Conservation (phyloP, 108 stramenopile genomes). For the Cyclotella choctawhatcheeana region DNA sequence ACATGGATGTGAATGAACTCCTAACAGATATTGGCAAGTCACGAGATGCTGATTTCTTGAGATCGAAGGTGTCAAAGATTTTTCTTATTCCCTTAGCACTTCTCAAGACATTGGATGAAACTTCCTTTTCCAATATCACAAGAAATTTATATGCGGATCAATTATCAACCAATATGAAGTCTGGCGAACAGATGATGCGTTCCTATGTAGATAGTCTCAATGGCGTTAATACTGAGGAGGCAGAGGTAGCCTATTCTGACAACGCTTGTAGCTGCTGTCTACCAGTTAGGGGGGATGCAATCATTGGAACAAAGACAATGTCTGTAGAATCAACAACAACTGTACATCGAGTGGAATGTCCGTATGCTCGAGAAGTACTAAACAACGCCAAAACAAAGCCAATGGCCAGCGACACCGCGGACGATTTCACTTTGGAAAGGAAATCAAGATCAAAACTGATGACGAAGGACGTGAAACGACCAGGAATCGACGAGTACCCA, state of each 20-base stretch:
- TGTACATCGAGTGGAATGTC: constrained; percentile 78
- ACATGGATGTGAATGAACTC: constrained; percentile 67
- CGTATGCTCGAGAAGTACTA: constrained; percentile 74
- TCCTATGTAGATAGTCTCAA: constrained; percentile 28
- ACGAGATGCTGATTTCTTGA: constrained; percentile 65
- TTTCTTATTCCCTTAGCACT: constrained; percentile 74
- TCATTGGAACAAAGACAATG: constrained; percentile 68
- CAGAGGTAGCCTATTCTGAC: constrained; percentile 68
- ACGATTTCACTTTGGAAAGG: not conserved
- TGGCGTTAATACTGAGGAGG: constrained; percentile 44
- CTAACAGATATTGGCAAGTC: constrained; percentile 73
- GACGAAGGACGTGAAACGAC: not conserved
- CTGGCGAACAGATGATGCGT: constrained; percentile 6
- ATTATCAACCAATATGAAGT: constrained; percentile 45
- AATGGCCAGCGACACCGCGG: constrained; percentile 21
- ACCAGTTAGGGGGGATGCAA: constrained; percentile 80
- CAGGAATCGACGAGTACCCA: constrained; percentile 16
- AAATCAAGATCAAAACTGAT: constrained; percentile 3
- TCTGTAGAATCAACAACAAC: constrained; percentile 54
- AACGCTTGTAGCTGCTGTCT: constrained; percentile 74
- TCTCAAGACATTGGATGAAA: constrained; percentile 56
- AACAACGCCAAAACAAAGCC: constrained; percentile 51
- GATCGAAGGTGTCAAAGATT: constrained; percentile 71
- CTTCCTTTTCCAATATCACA: constrained; percentile 31
- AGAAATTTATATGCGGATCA: constrained; percentile 18